Base-by-base conservation (phyloP, 1,139 yeast genomes). In the Taphrina pruni region DNA sequence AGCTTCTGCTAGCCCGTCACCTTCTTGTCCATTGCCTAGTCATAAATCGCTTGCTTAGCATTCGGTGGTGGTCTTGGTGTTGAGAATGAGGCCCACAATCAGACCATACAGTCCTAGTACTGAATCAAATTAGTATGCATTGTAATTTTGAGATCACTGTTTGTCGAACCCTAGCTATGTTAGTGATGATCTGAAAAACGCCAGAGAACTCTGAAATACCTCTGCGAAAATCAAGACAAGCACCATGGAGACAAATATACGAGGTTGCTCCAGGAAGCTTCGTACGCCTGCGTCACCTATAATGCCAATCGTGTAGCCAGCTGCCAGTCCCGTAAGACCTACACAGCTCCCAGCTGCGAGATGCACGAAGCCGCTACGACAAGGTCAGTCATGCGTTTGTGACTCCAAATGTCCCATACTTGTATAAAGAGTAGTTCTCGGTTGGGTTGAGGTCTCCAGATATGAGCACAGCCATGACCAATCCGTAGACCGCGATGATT, bases 241-340 rank as follows among this genome's bases (percentile, higher is more conserved):
- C 78, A 93, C 93, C 90, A 94, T 94, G 78, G 98, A 98, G 72
- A 94, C 99, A 80, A 94, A 94, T 77, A 94, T 85, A 82, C 97
- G 88, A 75, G 97, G 97, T 81, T 94, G 98, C 79, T 91, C 96
- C 80, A 96, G 91, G 76, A 89, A 88, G 80, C 95, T 96, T 83
- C 98, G 89, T 69, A 94, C 98, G 81, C 99, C 99, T 73, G 95
- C 98, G 79, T 94, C 99, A 77, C 99, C 99, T 73, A 94, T 98
- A 74, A 94, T 90, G 78, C 99, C 99, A 81, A 94, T 94, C 76
- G 98, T 96, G 79, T 91, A 94, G 72, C 99, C 99, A 67, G 98
- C 97, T 75, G 98, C 97, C 79, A 94, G 85, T 79, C 98, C 96
- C 73, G 98, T 89, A 76, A 95, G 85, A 73, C 99, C 99, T 74